Base-by-base conservation (phyloP, 2,329 filamentous ascomycete species). In the Geosmithia morbida region DNA sequence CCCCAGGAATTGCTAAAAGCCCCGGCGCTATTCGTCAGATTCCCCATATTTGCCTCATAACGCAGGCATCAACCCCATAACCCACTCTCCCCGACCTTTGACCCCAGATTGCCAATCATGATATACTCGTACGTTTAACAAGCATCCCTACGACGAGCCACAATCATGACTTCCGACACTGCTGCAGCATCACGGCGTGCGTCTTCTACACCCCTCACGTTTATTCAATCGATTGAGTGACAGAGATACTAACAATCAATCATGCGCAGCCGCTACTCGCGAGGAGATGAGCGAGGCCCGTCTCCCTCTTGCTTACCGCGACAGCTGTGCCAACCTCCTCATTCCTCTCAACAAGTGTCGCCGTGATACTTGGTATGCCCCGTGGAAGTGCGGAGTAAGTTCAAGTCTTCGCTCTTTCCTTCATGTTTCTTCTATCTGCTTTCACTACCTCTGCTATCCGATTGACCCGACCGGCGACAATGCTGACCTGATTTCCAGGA, bases 281-380 rank as follows among this genome's bases (percentile, higher is more conserved):
- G 83, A 94, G 73, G 85, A 92, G 68, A 97, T 97, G 90, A 83
- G 86, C 61, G 87, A 87, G 59, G 89, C 89, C 56, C 83, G 79
- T 61, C 77, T 97, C 46, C 90, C 92, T 13, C 68, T 97, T 48
- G 76, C 85, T 58, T 98, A 98, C 77, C 81, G 92, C 64, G 92
- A 98, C 69, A 89, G 83, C 69, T 98, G 92, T 71, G 92, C 89
- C 52, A 81, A 92, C 68, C 83, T 98, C 44, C 74, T 97, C 52
- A 96, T 97, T 53, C 92, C 92, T 16, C 76, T 98, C 57, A 98
- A 98, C 72, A 84, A 85, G 61, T 98, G 92, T 76, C 88, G 92
- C 52, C 77, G 79, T 68, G 83, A 94, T 57, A 85, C 87, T 53
- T 97, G 85, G 72, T 98, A 95, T 67, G 70, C 96, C 59, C 89